Percentiles rank a stretch among this genome's conserved stretches.
Evolutionary conservation across 257 asterid genomes (phyloP).

Genomic region (Nicotiana tabacum): DNA sequence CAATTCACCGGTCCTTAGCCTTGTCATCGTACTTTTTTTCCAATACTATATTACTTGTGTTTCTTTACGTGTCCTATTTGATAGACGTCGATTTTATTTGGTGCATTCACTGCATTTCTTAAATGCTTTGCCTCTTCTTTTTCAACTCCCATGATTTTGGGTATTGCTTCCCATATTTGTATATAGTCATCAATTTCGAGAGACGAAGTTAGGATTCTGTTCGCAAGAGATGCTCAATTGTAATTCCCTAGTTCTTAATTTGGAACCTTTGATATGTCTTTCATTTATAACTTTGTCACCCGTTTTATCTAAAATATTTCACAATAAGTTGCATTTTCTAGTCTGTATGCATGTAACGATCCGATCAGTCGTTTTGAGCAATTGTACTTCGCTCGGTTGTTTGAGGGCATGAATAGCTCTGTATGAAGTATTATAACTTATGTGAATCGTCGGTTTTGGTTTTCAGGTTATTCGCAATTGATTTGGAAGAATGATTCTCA

Average conservation of each 20-base stretch:
- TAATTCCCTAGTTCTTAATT: not conserved
- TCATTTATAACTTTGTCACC: not conserved
- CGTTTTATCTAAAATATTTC: not conserved
- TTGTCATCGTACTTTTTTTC: not conserved
- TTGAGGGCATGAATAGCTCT: no score
- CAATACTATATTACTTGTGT: not conserved
- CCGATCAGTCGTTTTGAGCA: no score
- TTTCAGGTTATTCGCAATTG: no score
- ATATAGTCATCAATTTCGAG: not conserved
- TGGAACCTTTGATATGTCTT: not conserved
- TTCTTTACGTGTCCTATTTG: not conserved
- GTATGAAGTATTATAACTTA: no score
- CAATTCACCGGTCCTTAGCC: not conserved
- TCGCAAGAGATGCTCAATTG: not conserved
- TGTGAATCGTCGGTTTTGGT: no score
- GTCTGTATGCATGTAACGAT: not conserved
- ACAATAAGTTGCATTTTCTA: not conserved
- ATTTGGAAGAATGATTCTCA: no score
- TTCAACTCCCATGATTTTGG: not conserved
- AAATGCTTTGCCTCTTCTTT: not conserved
- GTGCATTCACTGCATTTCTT: not conserved
- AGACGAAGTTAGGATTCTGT: not conserved
- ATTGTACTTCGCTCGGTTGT: no score
- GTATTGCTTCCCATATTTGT: not conserved
- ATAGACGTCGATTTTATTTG: not conserved